Conservation (phyloP, 139 green algal species). For the Ulvella scutata region DNA sequence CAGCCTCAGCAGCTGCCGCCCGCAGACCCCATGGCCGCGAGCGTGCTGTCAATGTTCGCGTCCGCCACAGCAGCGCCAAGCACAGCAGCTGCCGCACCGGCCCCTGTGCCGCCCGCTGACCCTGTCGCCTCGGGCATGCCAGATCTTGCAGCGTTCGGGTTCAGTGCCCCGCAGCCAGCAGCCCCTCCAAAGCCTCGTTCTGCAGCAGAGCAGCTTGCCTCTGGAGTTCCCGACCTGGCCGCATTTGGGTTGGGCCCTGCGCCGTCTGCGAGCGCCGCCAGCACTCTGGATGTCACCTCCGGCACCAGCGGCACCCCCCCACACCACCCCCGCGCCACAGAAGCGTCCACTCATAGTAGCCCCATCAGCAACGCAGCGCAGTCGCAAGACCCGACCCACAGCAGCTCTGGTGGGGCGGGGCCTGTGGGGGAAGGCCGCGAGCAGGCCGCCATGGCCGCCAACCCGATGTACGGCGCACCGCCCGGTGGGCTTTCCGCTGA, state of each 20-base stretch:
- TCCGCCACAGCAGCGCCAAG: too few species aligned
- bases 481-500: not conserved
- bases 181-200: too few species aligned
- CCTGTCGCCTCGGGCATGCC: not conserved
- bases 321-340: not conserved
- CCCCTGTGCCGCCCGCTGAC: not conserved
- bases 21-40: not conserved
- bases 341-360: too few species aligned
- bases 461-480: not conserved
- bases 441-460: not conserved
- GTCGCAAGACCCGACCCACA: too few species aligned
- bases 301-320: not conserved
- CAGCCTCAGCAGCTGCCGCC: not conserved
- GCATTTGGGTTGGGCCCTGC: not conserved
- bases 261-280: not conserved
- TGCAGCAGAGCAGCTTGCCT: too few species aligned
- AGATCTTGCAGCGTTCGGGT: not conserved
- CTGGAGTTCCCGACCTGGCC: too few species aligned
- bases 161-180: not conserved
- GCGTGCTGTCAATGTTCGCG: too few species aligned
- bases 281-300: not conserved
- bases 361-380: too few species aligned
- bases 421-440: not conserved
- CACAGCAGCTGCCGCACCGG: not conserved
- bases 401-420: too few species aligned